Conservation (phyloP, 1,284 basidiomycete species). For the Cutaneotrichosporon dermatis region DNA sequence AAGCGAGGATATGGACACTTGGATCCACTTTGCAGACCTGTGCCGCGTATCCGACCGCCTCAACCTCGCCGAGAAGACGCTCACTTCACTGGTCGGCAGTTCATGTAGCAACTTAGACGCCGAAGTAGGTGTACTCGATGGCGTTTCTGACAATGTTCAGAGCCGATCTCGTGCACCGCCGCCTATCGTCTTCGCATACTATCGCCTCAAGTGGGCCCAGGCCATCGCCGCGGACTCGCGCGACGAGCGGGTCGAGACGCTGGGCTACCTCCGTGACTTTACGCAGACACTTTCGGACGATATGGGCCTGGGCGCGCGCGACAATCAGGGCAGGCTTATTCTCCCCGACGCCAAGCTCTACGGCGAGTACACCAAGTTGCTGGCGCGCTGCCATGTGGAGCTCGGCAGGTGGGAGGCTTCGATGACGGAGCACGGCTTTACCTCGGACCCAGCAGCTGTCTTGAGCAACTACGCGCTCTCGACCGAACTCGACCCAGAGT, state of each 20-base stretch:
- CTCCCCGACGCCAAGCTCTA: constrained; percentile 59
- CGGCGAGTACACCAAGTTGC: constrained; percentile 73
- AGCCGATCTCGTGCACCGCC: constrained; percentile 75
- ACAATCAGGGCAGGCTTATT: constrained; percentile 42
- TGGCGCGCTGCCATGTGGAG: constrained; percentile 97
- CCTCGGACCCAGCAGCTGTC: constrained; percentile 70
- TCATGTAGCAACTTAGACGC: constrained; percentile 41
- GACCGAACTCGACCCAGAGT: constrained; percentile 84
- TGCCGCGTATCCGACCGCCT: constrained; percentile 81
- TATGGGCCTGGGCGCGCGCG: constrained; percentile 60
- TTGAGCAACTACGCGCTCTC: constrained; percentile 80
- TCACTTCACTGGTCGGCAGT: constrained; percentile 80
- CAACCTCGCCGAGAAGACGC: constrained; percentile 92
- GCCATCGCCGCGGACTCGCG: constrained; percentile 48
- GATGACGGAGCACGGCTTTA: constrained; percentile 55
- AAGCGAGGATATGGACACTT: constrained; percentile 92
- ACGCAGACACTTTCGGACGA: constrained; percentile 71
- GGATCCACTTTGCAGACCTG: constrained; percentile 90
- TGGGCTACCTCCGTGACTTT: constrained; percentile 83
- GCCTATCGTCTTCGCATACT: constrained; percentile 92
- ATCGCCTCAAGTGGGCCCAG: constrained; percentile 95
- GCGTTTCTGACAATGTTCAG: constrained; percentile 33
- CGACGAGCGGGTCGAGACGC: constrained; percentile 57
- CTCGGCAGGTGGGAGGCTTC: constrained; percentile 91
- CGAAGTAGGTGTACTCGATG: constrained; percentile 27